Evolutionary conservation across 768 basidiomycete species (phyloP).

Genomic region (Amanita thiersii): DNA sequence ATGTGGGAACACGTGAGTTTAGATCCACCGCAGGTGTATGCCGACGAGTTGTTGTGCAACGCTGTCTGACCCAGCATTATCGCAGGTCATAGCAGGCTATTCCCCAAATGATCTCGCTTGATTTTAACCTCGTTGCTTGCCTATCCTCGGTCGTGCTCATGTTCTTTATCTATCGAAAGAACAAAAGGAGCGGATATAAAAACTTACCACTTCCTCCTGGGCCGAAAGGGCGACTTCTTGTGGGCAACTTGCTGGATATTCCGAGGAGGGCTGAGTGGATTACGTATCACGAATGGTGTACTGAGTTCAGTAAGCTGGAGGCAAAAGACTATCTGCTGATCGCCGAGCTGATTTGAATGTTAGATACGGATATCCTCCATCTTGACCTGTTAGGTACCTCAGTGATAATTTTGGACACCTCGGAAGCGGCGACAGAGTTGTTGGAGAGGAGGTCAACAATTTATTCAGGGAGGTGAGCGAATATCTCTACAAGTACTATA

Average conservation of each 20-base stretch:
- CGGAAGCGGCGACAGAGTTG: constrained; percentile 3
- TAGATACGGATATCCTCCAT: constrained; percentile 8
- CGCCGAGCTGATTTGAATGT: background rate
- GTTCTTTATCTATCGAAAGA: constrained; percentile 15
- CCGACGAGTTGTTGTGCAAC: background rate
- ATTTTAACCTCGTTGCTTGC: constrained; percentile 11
- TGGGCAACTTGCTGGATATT: constrained; percentile 6
- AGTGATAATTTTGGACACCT: constrained; percentile 2
- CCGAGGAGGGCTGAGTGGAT: background rate
- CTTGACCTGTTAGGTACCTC: constrained; percentile 3
- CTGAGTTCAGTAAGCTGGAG: constrained; percentile 1
- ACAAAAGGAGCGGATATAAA: background rate
- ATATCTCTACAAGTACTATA: background rate
- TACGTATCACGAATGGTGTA: constrained; percentile 8
- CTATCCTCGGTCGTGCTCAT: constrained; percentile 12
- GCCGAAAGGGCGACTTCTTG: constrained; percentile 1
- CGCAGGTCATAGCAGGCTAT: too few species aligned
- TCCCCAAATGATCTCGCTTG: too few species aligned
- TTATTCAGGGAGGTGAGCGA: constrained; percentile 6
- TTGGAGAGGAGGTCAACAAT: constrained; percentile 7
- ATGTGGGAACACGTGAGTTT: too few species aligned
- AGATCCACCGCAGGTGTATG: too few species aligned
- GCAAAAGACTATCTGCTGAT: background rate
- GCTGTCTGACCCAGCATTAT: too few species aligned
- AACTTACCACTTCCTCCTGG: background rate